Percentiles rank a stretch among this genome's conserved stretches.
Conservation (phyloP, 176 grass and related monocot species). For the Chloris gayana region DNA sequence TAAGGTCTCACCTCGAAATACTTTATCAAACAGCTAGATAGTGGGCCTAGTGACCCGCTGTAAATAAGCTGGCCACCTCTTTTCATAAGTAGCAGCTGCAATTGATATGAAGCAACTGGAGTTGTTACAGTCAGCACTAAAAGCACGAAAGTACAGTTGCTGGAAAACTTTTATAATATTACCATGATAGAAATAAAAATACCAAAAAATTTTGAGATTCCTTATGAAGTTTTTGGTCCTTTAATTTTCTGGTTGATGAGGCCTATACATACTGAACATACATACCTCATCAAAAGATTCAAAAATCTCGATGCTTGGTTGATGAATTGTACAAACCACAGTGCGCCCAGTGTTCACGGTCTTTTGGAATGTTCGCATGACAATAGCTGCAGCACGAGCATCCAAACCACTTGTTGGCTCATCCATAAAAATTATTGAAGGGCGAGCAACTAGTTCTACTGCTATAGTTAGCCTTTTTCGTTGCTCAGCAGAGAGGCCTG, state of each 20-base stretch:
- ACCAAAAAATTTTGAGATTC: too few species aligned
- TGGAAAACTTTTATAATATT: too few species aligned
- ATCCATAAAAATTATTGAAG: conserved; percentile 95
- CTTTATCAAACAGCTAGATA: conserved; percentile 74
- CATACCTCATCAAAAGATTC: conserved; percentile 96
- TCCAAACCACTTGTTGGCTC: conserved; percentile 84
- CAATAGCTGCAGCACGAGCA: conserved; percentile 88
- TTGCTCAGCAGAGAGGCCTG: conserved; percentile 78
- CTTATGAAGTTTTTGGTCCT: conserved; percentile 5
- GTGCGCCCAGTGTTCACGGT: conserved; percentile 91
- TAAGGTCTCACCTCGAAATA: conserved; percentile 82
- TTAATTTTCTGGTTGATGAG: not conserved
- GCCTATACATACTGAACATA: not conserved
- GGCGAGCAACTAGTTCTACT: conserved; percentile 84
- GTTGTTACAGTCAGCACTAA: not conserved
- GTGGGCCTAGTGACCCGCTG: conserved; percentile 65
- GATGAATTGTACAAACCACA: conserved; percentile 94
- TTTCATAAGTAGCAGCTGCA: conserved; percentile 94
- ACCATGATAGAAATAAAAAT: too few species aligned
- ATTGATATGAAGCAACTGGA: not conserved
- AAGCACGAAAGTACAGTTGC: too few species aligned
- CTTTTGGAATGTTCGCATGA: conserved; percentile 86
- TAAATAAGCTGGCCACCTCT: conserved; percentile 84
- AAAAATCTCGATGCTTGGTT: conserved; percentile 91
- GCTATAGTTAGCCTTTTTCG: conserved; percentile 87